A percentile compares a stretch with the other conserved stretches of the same genome.
Conservation (phyloP, 768 basidiomycete genomes). For the Ramaria sp. region DNA sequence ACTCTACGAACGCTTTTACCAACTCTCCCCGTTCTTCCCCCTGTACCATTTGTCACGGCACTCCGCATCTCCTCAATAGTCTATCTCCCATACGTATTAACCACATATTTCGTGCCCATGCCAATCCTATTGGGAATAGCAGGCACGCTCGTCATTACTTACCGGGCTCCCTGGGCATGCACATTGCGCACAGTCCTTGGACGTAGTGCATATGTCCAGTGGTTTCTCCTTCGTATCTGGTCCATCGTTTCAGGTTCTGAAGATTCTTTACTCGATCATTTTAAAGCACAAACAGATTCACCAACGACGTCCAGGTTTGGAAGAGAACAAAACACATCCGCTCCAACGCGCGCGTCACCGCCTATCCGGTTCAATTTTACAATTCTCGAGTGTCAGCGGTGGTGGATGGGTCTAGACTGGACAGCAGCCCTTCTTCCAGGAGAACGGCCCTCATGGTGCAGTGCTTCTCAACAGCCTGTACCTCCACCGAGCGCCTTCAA, state of each 20-base stretch:
- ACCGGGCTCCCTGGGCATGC: constrained; percentile 58
- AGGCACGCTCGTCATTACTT: constrained; percentile 49
- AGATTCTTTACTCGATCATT: constrained; percentile 14
- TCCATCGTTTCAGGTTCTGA: constrained; percentile 38
- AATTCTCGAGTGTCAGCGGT: constrained; percentile 89
- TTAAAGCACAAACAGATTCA: constrained; percentile 18
- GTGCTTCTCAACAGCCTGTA: constrained; percentile 44
- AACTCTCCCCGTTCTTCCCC: constrained; percentile 16
- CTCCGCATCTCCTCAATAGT: constrained; percentile 47
- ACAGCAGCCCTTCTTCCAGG: constrained; percentile 83
- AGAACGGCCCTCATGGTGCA: constrained; percentile 85
- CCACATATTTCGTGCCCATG: constrained; percentile 53
- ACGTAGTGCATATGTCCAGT: constrained; percentile 59
- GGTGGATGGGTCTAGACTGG: constrained; percentile 98
- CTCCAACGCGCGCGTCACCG: constrained; percentile 1
- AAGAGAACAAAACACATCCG: constrained; percentile 13
- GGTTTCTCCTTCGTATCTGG: constrained; percentile 43
- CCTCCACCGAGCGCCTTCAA: constrained; percentile 61
- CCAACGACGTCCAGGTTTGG: constrained; percentile 19
- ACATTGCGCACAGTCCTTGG: constrained; percentile 45
- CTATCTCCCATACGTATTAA: constrained; percentile 56
- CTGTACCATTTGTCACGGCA: constrained; percentile 24
- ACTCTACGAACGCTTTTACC: no score
- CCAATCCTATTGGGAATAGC: constrained; percentile 47
- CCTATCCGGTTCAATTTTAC: constrained; percentile 71